Evolutionary conservation across 73 alveolate species (phyloP), one percentile per base, ranked within the genome.

Genomic region (Paramecium tetraurelia): DNA sequence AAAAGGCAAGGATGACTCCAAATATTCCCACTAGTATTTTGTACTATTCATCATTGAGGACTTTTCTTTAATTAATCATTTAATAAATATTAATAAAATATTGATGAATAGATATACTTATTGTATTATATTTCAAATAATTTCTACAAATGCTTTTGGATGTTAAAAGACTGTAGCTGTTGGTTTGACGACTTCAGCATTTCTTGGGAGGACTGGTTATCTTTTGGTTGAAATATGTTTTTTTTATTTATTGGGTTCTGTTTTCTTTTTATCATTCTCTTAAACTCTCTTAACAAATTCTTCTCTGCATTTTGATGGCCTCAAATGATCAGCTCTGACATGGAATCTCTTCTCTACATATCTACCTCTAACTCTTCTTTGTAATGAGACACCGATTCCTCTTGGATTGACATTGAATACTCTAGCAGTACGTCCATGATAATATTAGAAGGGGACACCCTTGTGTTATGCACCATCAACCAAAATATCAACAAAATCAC

Each of bases 281-380:
- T 94, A 93, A 87, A 98, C 99, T 92, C 99, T 98, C 92, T 96
- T 94, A 95, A 96, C 95, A 97, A 98, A 98, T 77, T 97, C 99
- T 75, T 96, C 99, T 93, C 98, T 96, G 97, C 99, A 96, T 84
- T 97, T 94, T 46, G 99, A 95, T 88, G 92, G 97, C 94, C 98
- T 96, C 69, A 97, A 93, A 85, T 97, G 99, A 90, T 97, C 99
- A 40, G 93, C 92, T 93, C 98, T 97, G 59, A 96, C 99, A 86
- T 97, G 97, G 85, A 97, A 90, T 95, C 98, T 97, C 96, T 97
- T 97, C 72, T 92, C 95, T 57, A 97, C 93, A 96, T 93, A 94
- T 86, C 97, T 95, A 86, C 95, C 97, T 76, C 98, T 94, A 41
- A 97, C 98, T 93, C 89, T 92, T 95, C 95, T 96, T 92, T 94